Evolutionary conservation across 345 rosid genomes (phyloP), one percentile per base, ranked within the genome.

Genomic region (Citrus maxima): DNA sequence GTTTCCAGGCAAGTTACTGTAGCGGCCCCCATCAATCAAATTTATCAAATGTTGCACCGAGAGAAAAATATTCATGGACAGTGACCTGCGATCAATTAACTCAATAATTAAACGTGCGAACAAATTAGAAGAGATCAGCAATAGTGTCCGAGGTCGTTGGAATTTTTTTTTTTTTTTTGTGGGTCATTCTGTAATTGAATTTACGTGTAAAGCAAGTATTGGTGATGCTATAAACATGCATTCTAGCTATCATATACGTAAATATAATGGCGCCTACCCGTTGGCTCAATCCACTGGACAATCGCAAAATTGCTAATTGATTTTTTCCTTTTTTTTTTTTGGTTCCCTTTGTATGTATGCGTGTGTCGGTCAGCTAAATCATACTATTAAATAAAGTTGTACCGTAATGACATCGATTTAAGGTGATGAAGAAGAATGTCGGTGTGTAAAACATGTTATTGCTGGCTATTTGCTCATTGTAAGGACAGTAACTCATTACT

Each of bases 71-170:
- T 34, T 24, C 55, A 54, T 35, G 64, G n/a, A 6, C 24, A 10
- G 9, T 67, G 73, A 19, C 73, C 54, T 7, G 28, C 27, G 18
- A 55, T 77, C 66, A 38, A 67, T 78, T 60, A 63, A 67, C 51
- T 60, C 60, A 34, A 77, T 77, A 46, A 73, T 67, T 73, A 46
- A 72, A 40, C 55, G 77, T 37, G 64, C 10, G 63, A 65, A 67
- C 78, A 77, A 73, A 61, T 63, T 78, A 61, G 65, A 25, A 72
- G 40, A 78, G 30, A 58, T 76, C 72, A 73, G 42, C 80, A 72
- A 67, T 19, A 3, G 9, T 3, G 54, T 49, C 63, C 75, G 12
- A 54, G 4, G 18, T 18, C 19, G 35, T 54, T 62, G 25, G 10
- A 21, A 21, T 68, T 2, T 59, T 22, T 32, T 49, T 60, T 8